These are phyloP conservation scores for Pontederia paniculata DNA, from an alignment of 176 grass and related monocot species.

Conservation along the genomic window DNA sequence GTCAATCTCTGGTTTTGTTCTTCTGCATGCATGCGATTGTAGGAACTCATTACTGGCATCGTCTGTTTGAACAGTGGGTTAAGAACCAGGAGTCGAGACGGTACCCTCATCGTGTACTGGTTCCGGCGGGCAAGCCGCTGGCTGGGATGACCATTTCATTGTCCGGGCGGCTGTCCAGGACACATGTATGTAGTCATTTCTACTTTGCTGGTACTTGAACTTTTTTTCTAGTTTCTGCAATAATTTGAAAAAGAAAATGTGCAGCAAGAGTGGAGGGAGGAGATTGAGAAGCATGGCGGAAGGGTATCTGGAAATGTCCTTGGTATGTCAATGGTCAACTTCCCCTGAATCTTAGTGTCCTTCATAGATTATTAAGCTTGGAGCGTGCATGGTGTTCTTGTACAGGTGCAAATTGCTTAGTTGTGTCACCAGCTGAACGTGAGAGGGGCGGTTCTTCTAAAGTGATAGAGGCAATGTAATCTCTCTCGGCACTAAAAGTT, in stretches of 20 bases:
- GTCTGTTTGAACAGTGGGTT: constrained; percentile 45
- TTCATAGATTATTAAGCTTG: not conserved
- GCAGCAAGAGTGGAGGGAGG: constrained; percentile 39
- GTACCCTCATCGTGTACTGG: constrained; percentile 33
- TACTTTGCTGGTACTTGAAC: not conserved
- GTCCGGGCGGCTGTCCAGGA: constrained; percentile 62
- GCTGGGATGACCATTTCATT: constrained; percentile 52
- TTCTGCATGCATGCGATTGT: not conserved
- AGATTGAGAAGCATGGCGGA: constrained; percentile 75
- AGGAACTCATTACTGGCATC: not conserved
- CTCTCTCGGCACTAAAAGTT: not conserved
- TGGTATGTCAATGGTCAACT: constrained; percentile 25
- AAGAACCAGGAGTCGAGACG: constrained; percentile 29
- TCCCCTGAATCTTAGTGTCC: constrained; percentile 10
- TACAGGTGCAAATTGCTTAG: constrained; percentile 51
- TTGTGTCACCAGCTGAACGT: constrained; percentile 57
- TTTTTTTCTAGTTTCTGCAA: not conserved
- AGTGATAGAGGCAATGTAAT: constrained; percentile 76
- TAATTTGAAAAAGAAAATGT: not conserved
- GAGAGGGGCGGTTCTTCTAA: constrained; percentile 47
- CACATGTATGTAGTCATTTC: constrained; percentile 39
- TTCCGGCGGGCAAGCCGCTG: constrained; percentile 36
- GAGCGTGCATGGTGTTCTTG: not conserved
- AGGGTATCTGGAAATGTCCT: constrained; percentile 42
- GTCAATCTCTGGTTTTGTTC: not conserved